Evolutionary conservation across 257 asterid genomes (phyloP), one percentile per base, ranked within the genome.

Genomic region (Scutellaria galericulata): DNA sequence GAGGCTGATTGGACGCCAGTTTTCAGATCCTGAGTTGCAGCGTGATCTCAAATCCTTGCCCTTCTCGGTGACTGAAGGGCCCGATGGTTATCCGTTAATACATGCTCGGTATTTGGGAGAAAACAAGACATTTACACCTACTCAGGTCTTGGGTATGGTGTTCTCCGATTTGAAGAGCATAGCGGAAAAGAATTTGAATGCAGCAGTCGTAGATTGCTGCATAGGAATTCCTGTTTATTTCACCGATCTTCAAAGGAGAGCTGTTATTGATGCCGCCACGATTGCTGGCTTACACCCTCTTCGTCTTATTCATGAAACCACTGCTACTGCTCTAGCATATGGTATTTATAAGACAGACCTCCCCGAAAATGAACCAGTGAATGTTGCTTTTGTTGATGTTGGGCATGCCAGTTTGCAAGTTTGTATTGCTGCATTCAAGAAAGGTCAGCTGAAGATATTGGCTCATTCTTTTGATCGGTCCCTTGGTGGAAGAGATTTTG

Each of bases 291-390:
- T 94, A 68, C 97, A 87, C 71, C 97, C 99, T 50, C 93, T 91
- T 80, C 95, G 87, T 78, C 87, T 94, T 48, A 75, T 94, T 78
- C 99, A 94, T n/a, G 99, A 94, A 79, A 94, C 99, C 4, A 89
- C 99, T n/a, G 96, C 99, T 22, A 94, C 99, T 66, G 97, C 99
- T 53, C 63, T 94, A 76, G 97, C 97, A 11, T 94, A 89, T 81
- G 99, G 99, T 57, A 91, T 94, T 66, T 94, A 94, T 78, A 94
- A 94, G 87, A 89, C 97, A 0, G 99, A 94, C 61, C 76, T 94
- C 54, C 97, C 99, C 12, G 99, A 94, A 69, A 89, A 78, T 61
- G 99, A 94, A 31, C 85, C 87, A 31, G 5, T 91, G 76, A 94
- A 91, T 46, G 81, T 94, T 64, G 99, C 90, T 68, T 91, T 94